Percentiles rank a stretch among this genome's conserved stretches.
These are phyloP conservation scores for Pelargonium myrrhifolium DNA, from an alignment of 441 rosid genomes.

Conservation along the genomic window DNA sequence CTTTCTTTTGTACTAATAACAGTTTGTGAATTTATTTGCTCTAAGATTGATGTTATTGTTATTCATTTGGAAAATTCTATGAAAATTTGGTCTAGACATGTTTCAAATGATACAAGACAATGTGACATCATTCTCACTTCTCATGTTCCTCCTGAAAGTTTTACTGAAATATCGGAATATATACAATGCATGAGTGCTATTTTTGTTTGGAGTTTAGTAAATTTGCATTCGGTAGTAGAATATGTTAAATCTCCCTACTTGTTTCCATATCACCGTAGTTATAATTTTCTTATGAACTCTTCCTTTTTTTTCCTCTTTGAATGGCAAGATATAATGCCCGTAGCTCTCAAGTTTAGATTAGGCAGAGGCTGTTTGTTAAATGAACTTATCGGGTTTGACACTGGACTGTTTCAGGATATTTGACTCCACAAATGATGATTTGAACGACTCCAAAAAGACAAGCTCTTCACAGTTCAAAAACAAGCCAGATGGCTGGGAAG, in stretches of 20 bases:
- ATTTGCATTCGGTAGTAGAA: no score
- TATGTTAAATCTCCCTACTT: background rate
- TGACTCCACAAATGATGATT: slow-evolving; percentile 50
- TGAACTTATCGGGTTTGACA: background rate
- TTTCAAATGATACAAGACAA: no score
- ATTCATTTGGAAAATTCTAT: no score
- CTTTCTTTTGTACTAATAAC: no score
- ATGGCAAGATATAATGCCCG: background rate
- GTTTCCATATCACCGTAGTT: background rate
- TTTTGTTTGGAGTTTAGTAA: no score
- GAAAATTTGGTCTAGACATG: no score
- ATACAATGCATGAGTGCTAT: no score
- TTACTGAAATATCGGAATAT: background rate
- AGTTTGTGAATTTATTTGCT: no score
- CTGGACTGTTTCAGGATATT: slow-evolving; percentile 45
- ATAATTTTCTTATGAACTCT: no score
- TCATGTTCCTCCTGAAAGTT: background rate
- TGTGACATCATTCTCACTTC: no score
- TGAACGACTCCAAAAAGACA: slow-evolving; percentile 44
- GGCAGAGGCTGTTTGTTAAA: background rate
- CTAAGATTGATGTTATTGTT: no score
- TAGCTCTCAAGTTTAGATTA: background rate
- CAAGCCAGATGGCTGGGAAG: slow-evolving; percentile 97
- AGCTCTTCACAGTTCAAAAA: slow-evolving; percentile 60
- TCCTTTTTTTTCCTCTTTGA: no score